Evolutionary conservation across 345 rosid species (phyloP).

Genomic region (Pistacia atlantica): DNA sequence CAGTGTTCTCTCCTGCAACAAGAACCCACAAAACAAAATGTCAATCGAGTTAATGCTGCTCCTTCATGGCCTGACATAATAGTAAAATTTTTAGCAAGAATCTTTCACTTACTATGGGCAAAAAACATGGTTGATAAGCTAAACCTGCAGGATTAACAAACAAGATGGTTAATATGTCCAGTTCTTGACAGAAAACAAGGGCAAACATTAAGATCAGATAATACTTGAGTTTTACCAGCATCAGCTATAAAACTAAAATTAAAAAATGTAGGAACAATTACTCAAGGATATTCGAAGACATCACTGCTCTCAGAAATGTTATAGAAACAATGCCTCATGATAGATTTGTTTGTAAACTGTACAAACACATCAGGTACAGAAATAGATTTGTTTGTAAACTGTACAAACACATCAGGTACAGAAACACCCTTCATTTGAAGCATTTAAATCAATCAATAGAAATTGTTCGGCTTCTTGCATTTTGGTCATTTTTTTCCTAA

Average conservation of each 20-base stretch:
- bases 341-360: neutral
- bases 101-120: slow-evolving; percentile 71
- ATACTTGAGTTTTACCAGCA: neutral
- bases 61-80: neutral
- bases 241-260: neutral
- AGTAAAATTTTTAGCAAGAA: slow-evolving; percentile 1
- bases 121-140: slow-evolving; percentile 94
- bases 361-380: neutral
- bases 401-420: neutral
- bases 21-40: slow-evolving; percentile 17
- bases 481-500: neutral
- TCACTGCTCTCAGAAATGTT: neutral
- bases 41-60: slow-evolving; percentile 27
- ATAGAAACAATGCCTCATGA: neutral
- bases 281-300: neutral
- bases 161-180: slow-evolving; percentile 4
- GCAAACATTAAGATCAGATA: neutral
- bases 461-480: neutral
- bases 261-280: too few species aligned
- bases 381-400: neutral
- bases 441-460: neutral
- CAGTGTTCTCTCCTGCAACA: slow-evolving; percentile 78
- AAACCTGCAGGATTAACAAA: slow-evolving; percentile 75
- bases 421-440: neutral
- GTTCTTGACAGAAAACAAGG: neutral